Conservation (phyloP, 306 rosid genomes). For the Hippophae rhamnoides region DNA sequence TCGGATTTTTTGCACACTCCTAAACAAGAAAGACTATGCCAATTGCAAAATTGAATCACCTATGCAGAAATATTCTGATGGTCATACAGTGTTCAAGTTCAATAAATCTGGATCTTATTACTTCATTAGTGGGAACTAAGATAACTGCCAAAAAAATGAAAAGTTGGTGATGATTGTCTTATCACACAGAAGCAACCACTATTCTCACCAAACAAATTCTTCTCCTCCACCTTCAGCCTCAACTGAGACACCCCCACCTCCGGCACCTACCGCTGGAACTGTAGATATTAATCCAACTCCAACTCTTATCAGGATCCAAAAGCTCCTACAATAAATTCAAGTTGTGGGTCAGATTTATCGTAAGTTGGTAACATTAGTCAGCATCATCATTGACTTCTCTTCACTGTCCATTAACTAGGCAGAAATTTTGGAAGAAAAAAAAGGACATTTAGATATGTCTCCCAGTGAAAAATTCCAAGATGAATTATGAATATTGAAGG, state of each 20-base stretch:
- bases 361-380: background rate
- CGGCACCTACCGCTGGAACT: too few species aligned
- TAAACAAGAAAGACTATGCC: constrained; percentile 44
- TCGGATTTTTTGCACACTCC: too few species aligned
- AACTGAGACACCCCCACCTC: too few species aligned
- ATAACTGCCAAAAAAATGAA: constrained; percentile 14
- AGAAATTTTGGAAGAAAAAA: too few species aligned
- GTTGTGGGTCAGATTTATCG: background rate
- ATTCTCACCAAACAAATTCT: too few species aligned
- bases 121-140: constrained; percentile 69
- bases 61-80: constrained; percentile 41
- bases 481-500: background rate
- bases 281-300: too few species aligned
- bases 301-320: constrained; percentile 3
- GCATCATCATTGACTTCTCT: background rate
- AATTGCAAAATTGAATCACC: constrained; percentile 53
- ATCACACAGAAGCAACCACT: too few species aligned
- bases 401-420: background rate
- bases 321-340: too few species aligned
- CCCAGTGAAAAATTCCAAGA: background rate
- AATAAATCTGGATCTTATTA: constrained; percentile 49
- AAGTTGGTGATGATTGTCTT: too few species aligned
- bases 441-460: too few species aligned
- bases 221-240: too few species aligned
- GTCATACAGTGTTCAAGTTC: constrained; percentile 52